Evolutionary conservation across 768 basidiomycete species (phyloP).

Genomic region (Punctularia strigosozonata): DNA sequence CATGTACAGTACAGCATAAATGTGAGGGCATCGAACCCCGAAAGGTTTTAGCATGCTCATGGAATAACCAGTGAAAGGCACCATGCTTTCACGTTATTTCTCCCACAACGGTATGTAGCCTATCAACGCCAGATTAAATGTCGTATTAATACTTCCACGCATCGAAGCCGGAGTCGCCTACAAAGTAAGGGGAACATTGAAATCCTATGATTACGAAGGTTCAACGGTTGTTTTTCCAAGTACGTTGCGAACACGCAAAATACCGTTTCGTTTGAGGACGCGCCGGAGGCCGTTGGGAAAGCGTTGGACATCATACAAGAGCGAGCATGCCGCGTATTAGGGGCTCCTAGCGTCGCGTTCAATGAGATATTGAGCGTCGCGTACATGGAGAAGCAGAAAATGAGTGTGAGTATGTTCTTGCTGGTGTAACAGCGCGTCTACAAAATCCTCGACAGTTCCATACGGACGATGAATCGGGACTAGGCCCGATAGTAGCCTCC

Average conservation of each 20-base stretch:
- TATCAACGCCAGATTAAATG: background rate
- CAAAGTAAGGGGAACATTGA: slow-evolving; percentile 30
- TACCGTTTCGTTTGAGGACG: slow-evolving; percentile 51
- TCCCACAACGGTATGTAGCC: slow-evolving; percentile 63
- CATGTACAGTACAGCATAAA: slow-evolving; percentile 44
- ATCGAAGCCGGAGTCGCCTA: slow-evolving; percentile 67
- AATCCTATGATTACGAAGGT: background rate
- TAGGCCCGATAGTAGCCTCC: slow-evolving; percentile 65
- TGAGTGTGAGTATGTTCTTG: slow-evolving; percentile 45
- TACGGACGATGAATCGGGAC: slow-evolving; percentile 63
- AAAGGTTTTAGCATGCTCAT: slow-evolving; percentile 2
- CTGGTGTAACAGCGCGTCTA: background rate
- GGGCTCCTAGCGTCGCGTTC: slow-evolving; percentile 29
- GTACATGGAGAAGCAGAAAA: slow-evolving; percentile 78
- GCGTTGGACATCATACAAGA: slow-evolving; percentile 49
- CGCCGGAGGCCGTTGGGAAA: slow-evolving; percentile 43
- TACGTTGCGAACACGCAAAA: slow-evolving; percentile 71
- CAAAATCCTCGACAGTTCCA: slow-evolving; percentile 42
- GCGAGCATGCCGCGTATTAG: slow-evolving; percentile 39
- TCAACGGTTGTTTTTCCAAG: slow-evolving; percentile 22
- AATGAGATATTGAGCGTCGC: slow-evolving; percentile 76
- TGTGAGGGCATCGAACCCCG: slow-evolving; percentile 24
- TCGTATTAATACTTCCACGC: slow-evolving; percentile 1
- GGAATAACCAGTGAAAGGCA: slow-evolving; percentile 42
- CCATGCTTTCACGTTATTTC: slow-evolving; percentile 69